Evolutionary conservation across 2,329 filamentous ascomycete species (phyloP).

Genomic region (Fusarium bactridioides): DNA sequence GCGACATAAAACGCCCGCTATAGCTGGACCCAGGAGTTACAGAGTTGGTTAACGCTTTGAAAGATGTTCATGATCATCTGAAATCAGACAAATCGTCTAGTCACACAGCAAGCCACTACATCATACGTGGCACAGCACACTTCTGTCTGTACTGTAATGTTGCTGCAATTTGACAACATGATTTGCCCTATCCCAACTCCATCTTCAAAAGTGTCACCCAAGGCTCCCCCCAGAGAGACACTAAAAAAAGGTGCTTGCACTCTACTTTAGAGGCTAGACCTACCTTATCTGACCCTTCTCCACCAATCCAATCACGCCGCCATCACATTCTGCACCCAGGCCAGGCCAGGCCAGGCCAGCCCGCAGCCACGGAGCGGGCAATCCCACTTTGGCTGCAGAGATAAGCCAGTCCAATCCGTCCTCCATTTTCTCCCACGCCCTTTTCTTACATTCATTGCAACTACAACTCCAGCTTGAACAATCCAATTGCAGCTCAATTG

Average conservation of each 20-base stretch:
- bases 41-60: neutral
- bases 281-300: conserved; percentile 31
- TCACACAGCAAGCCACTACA: neutral
- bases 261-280: neutral
- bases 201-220: conserved; percentile 1
- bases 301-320: conserved; percentile 36
- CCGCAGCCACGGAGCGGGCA: conserved; percentile 15
- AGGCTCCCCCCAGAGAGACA: neutral
- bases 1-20: conserved; percentile 31
- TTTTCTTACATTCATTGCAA: conserved; percentile 10
- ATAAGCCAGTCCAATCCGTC: conserved; percentile 24
- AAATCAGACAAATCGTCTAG: neutral
- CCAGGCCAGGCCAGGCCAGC: neutral
- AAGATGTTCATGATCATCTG: neutral
- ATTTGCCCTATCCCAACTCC: neutral
- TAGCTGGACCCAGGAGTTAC: neutral
- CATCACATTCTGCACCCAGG: conserved; percentile 21
- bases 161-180: neutral
- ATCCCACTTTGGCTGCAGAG: conserved; percentile 23
- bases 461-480: neutral
- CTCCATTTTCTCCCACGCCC: conserved; percentile 12
- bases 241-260: neutral
- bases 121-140: neutral
- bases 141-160: neutral
- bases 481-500: neutral